Evolutionary conservation across 306 rosid species (phyloP).

Genomic region (Potentilla sterilis): DNA sequence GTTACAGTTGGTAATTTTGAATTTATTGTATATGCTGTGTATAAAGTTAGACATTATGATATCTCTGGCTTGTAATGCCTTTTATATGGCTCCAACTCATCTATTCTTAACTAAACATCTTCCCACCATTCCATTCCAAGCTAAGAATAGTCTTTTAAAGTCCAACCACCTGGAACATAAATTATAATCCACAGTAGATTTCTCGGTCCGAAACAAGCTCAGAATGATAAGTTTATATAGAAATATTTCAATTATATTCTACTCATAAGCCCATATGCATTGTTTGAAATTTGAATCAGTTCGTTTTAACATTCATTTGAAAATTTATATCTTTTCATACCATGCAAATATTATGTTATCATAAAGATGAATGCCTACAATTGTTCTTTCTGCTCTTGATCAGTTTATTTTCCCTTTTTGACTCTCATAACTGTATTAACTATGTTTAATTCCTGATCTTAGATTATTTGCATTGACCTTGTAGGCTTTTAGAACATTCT

Average conservation of each 20-base stretch:
- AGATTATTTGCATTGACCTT: slow-evolving; percentile 10
- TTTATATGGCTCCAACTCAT: neutral
- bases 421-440: neutral
- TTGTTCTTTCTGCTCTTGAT: neutral
- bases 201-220: neutral
- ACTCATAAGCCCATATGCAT: neutral
- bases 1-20: neutral
- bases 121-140: neutral
- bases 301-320: neutral
- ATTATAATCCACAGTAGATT: neutral
- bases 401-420: neutral
- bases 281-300: neutral
- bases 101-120: neutral
- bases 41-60: neutral
- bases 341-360: neutral
- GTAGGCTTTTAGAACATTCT: slow-evolving; percentile 74
- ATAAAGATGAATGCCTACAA: neutral
- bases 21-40: slow-evolving; percentile 3
- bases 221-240: neutral
- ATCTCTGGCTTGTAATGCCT: slow-evolving; percentile 6
- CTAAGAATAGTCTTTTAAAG: neutral
- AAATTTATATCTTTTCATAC: neutral
- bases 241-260: neutral
- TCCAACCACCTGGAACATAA: neutral
- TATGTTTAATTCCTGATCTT: slow-evolving; percentile 18